Conservation (phyloP, 2,329 filamentous ascomycete genomes). For the Fusarium sambucinum region DNA sequence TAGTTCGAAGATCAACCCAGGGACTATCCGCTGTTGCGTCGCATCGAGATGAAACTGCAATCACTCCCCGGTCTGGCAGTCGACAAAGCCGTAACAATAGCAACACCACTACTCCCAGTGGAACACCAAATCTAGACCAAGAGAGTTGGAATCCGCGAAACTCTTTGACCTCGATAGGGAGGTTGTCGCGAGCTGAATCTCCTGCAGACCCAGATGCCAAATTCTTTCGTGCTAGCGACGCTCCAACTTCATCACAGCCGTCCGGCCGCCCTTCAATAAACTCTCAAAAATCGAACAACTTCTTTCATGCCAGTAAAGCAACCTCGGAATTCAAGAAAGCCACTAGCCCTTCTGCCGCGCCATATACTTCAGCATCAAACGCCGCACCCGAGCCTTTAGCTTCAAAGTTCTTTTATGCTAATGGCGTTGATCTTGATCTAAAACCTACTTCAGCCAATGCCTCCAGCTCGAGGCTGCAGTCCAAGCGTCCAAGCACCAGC, state of each 20-base stretch:
- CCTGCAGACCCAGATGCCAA: constrained; percentile 60
- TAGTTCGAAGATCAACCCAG: constrained; percentile 54
- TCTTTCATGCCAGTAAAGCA: constrained; percentile 68
- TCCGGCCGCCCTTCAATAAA: constrained; percentile 53
- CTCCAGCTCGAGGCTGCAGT: constrained; percentile 57
- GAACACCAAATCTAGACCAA: constrained; percentile 65
- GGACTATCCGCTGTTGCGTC: constrained; percentile 15
- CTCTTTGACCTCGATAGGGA: constrained; percentile 48
- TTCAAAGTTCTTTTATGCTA: constrained; percentile 81
- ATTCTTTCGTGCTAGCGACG: constrained; percentile 94
- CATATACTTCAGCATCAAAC: constrained; percentile 53
- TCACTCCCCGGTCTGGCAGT: constrained; percentile 82
- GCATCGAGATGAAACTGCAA: constrained; percentile 46
- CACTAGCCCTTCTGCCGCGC: constrained; percentile 48
- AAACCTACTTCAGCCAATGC: constrained; percentile 59
- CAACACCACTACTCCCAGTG: constrained; percentile 72
- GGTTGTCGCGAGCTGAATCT: constrained; percentile 44
- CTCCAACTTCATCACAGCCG: constrained; percentile 61
- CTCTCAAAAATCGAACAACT: constrained; percentile 64
- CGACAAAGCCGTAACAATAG: constrained; percentile 80
- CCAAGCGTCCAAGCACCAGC: constrained; percentile 56
- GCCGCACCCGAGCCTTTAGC: constrained; percentile 56
- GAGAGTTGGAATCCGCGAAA: constrained; percentile 59
- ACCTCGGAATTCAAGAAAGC: constrained; percentile 56
- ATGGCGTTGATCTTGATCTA: constrained; percentile 67